Conservation (phyloP, 192 early-diverging fungal genomes). For the Coemansia sp. region DNA sequence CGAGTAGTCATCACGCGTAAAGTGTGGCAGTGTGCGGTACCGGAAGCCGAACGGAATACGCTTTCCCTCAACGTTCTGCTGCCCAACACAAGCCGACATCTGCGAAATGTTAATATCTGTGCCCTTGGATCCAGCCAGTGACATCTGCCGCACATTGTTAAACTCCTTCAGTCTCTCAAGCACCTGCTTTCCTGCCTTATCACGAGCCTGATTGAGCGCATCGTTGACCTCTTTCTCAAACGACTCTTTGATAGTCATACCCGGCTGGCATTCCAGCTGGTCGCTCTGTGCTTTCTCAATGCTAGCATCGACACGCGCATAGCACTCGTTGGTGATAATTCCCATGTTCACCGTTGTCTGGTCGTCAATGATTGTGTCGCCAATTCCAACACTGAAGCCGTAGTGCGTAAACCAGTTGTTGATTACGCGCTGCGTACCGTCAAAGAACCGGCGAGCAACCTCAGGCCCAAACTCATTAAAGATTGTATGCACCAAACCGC, state of each 20-base stretch:
- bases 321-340: slow-evolving; percentile 69
- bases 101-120: slow-evolving; percentile 95
- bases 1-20: slow-evolving; percentile 94
- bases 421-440: slow-evolving; percentile 86
- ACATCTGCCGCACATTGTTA: slow-evolving; percentile 98
- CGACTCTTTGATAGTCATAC: slow-evolving; percentile 89
- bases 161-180: slow-evolving; percentile 78
- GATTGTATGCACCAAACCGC: slow-evolving; percentile 91
- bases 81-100: slow-evolving; percentile 98
- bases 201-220: slow-evolving; percentile 87
- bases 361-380: slow-evolving; percentile 92
- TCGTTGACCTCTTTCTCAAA: slow-evolving; percentile 87
- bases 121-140: slow-evolving; percentile 93
- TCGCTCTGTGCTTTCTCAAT: slow-evolving; percentile 82
- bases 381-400: slow-evolving; percentile 96
- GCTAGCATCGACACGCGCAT: slow-evolving; percentile 72
- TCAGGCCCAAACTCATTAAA: slow-evolving; percentile 91
- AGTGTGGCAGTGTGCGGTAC: slow-evolving; percentile 94
- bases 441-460: slow-evolving; percentile 84
- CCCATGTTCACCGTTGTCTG: slow-evolving; percentile 77
- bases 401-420: slow-evolving; percentile 95
- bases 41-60: slow-evolving; percentile 97
- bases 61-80: slow-evolving; percentile 99
- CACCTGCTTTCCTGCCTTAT: slow-evolving; percentile 84
- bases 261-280: slow-evolving; percentile 78